Conservation (phyloP, 345 rosid species). For the Eucalyptus pauciflora region DNA sequence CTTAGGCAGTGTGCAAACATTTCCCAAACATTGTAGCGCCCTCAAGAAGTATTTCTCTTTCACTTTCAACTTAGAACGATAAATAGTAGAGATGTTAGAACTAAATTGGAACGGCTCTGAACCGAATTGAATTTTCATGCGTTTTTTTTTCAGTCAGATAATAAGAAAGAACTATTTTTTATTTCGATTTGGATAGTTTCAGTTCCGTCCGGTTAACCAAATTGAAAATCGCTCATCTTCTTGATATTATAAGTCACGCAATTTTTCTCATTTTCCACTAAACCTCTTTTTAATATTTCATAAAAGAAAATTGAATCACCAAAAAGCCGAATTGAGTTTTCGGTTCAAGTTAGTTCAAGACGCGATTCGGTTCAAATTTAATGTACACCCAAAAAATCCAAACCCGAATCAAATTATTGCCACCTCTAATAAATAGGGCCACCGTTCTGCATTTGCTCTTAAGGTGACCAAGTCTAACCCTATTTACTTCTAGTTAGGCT, state of each 20-base stretch:
- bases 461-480: not conserved
- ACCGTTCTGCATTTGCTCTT: not conserved
- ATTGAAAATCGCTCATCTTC: fast-evolving
- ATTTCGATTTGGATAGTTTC: no score
- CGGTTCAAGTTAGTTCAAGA: no score
- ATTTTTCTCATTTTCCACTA: no score
- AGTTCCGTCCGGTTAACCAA: fast-evolving
- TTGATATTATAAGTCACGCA: fast-evolving
- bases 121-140: fast-evolving
- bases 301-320: no score
- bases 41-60: not conserved
- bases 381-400: no score
- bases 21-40: not conserved
- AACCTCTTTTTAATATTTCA: no score
- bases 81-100: no score
- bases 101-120: no score
- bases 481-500: not conserved
- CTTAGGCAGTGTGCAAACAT: not conserved
- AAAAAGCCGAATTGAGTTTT: no score
- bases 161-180: no score
- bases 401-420: no score
- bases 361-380: fast-evolving
- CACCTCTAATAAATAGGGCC: not conserved
- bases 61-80: not conserved
- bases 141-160: fast-evolving